Percentiles rank a stretch among this genome's conserved stretches.
These are phyloP conservation scores for Logfia minima DNA, from an alignment of 129 eudicot genomes.

Conservation along the genomic window DNA sequence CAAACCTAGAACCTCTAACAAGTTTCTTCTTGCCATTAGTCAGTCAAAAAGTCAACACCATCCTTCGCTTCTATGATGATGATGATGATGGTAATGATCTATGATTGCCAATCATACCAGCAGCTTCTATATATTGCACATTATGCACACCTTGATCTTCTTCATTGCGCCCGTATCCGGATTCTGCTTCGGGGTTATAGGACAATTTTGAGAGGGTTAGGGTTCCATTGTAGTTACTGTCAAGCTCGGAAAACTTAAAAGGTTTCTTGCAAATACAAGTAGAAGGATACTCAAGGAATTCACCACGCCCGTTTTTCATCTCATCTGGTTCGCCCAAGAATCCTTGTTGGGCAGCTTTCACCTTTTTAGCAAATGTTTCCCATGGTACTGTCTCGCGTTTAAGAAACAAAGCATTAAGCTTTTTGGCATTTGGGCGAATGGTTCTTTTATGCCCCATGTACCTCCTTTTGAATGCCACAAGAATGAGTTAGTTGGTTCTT, in stretches of 20 bases:
- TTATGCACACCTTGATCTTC: slow-evolving; percentile 36
- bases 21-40: slow-evolving; percentile 39
- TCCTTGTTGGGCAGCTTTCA: slow-evolving; percentile 89
- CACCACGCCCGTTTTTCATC: slow-evolving; percentile 81
- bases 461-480: slow-evolving; percentile 62
- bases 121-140: slow-evolving; percentile 21
- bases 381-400: slow-evolving; percentile 70
- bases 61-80: slow-evolving; percentile 27
- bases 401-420: slow-evolving; percentile 65
- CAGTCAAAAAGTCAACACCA: slow-evolving; percentile 42
- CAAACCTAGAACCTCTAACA: slow-evolving; percentile 9
- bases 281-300: slow-evolving; percentile 85
- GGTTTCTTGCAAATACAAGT: slow-evolving; percentile 82
- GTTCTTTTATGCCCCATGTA: slow-evolving; percentile 96
- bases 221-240: slow-evolving; percentile 18
- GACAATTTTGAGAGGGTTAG: slow-evolving; percentile 17
- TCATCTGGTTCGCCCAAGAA: slow-evolving; percentile 97
- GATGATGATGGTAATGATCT: slow-evolving; percentile 18
- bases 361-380: slow-evolving; percentile 81
- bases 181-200: slow-evolving; percentile 34
- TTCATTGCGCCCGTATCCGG: slow-evolving; percentile 28
- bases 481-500: slow-evolving; percentile 17
- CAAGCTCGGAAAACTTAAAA: slow-evolving; percentile 27
- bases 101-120: slow-evolving; percentile 12
- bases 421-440: slow-evolving; percentile 85